Percentiles rank a stretch among this genome's conserved stretches.
phyloP scores from a whole-genome alignment of 176 grass and related monocot species.

The Areca catechu region DNA sequence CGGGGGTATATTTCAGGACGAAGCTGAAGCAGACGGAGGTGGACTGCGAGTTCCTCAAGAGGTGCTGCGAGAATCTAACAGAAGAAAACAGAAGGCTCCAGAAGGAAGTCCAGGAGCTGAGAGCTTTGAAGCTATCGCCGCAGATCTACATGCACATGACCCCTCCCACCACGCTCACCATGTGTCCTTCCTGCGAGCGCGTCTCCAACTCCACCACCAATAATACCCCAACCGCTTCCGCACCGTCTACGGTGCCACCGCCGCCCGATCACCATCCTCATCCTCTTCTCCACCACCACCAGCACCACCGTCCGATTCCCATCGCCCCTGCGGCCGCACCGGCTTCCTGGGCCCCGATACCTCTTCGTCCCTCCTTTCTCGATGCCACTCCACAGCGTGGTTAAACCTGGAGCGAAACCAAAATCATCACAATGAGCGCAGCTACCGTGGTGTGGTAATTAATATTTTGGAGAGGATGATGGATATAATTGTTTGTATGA shows the following conservation, averaged over 20 bases:
- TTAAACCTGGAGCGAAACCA: neutral
- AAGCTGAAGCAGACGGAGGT: conserved; percentile 98
- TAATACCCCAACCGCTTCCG: neutral
- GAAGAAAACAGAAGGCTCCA: conserved; percentile 77
- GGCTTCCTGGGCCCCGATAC: conserved; percentile 29
- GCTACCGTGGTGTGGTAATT: too few species aligned
- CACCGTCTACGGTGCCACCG: neutral
- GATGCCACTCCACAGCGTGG: conserved; percentile 30
- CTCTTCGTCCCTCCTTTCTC: conserved; percentile 25
- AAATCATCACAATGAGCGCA: too few species aligned
- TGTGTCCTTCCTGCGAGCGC: conserved; percentile 87
- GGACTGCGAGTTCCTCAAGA: conserved; percentile 70
- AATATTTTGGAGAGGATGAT: neutral
- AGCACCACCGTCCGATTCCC: neutral
- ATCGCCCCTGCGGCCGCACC: neutral
- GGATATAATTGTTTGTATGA: too few species aligned
- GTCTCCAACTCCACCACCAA: conserved; percentile 21
- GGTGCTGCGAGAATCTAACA: conserved; percentile 64
- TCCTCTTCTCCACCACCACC: neutral
- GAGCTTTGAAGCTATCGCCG: conserved; percentile 54
- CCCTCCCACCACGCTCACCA: conserved; percentile 80
- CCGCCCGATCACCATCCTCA: neutral
- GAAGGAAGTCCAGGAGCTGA: conserved; percentile 74
- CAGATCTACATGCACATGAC: conserved; percentile 52
- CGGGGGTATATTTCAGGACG: conserved; percentile 23